Base-by-base conservation (phyloP, 2,329 filamentous ascomycete genomes). In the Fusarium sacchari region DNA sequence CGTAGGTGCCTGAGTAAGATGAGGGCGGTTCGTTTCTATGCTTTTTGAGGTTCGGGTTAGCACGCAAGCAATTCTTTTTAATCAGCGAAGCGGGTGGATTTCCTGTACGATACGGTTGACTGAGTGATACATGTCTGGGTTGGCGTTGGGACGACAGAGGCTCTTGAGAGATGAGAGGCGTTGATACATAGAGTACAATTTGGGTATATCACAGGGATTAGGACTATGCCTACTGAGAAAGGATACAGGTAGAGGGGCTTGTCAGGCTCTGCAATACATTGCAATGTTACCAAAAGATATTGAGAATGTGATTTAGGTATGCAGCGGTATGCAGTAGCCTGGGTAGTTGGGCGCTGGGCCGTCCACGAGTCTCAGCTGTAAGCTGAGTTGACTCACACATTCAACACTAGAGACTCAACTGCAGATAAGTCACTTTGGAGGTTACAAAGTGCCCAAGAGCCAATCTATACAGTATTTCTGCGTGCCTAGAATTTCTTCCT, bases 1-100 rank as follows among this genome's bases (percentile, higher is more conserved):
- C 87, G 37, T 82, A 74, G 62, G 26, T 66, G 37, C 22, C 40
- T 50, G 4, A 37, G 15, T 22, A 11, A 20, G n/a, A 13, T 39
- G 32, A 44, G 34, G 28, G 50, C 53, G 39, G 40, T 74, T 74
- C 34, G 26, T 39, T 72, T 57, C 56, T 60, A 52, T 47, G 47
- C 42, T 58, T 69, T 55, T 60, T 7, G 24, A 24, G 39, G 34
- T 50, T 71, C 13, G 57, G 71, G 66, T 40, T 73, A 64, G 59
- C 60, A 70, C 40, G 30, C 49, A 34, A 40, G 46, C 43, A 59
- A 60, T 64, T 67, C 65, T 68, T 64, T 64, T 17, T 36, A 71
- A 72, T 56, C 30, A 46, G 59, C 42, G 46, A 43, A 61, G 56
- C 44, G 43, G 30, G 20, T 59, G 53, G 71, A 60, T 56, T 26